Evolutionary conservation across 73 alveolate genomes (phyloP).

Genomic region (Paramecium bursaria): DNA sequence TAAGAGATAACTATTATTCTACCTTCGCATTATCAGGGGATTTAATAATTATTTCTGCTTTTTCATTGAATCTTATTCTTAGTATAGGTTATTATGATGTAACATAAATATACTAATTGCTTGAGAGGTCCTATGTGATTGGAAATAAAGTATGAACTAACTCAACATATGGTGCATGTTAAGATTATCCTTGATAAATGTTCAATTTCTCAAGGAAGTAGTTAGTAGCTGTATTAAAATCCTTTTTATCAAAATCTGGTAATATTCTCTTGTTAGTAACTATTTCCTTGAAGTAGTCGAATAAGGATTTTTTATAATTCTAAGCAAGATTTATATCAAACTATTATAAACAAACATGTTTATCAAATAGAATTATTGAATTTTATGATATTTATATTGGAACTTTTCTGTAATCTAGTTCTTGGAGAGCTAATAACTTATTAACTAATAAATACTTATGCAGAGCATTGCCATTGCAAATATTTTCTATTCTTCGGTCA

Average conservation of each 20-base stretch:
- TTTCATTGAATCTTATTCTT: neutral
- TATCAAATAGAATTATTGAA: constrained; percentile 2
- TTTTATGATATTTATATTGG: neutral
- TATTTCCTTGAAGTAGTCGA: constrained; percentile 12
- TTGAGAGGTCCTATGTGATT: neutral
- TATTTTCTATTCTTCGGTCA: neutral
- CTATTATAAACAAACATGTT: neutral
- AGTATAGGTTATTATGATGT: constrained; percentile 48
- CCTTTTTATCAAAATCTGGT: neutral
- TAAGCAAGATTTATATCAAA: neutral
- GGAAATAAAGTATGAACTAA: neutral
- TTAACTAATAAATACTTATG: neutral
- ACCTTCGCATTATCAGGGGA: neutral
- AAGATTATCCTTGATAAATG: constrained; percentile 40
- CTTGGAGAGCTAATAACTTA: constrained; percentile 10
- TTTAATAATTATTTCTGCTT: constrained; percentile 7
- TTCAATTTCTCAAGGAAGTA: neutral
- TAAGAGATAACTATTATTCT: neutral
- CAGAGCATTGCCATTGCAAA: neutral
- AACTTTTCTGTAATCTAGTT: constrained; percentile 29
- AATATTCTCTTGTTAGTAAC: neutral
- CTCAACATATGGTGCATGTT: constrained; percentile 51
- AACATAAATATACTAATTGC: constrained; percentile 3
- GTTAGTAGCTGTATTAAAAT: constrained; percentile 14
- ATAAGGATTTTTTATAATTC: neutral